Evolutionary conservation across 495 filamentous ascomycete species (phyloP).

Genomic region (Geoglossum glabrum): DNA sequence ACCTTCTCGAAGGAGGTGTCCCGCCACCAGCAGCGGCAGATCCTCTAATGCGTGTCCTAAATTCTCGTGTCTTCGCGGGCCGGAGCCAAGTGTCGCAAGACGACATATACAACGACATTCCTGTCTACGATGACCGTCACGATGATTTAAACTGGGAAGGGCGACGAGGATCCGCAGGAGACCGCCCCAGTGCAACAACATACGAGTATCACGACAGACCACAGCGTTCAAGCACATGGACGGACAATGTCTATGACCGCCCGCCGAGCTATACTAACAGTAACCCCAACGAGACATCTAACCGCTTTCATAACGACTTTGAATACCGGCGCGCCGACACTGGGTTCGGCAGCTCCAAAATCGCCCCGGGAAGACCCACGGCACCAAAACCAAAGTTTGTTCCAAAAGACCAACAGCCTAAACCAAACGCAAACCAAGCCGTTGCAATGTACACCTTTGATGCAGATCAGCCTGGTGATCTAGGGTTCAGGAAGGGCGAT

Average conservation of each 20-base stretch:
- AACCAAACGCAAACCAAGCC: conserved; percentile 58
- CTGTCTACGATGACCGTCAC: conserved; percentile 71
- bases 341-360: conserved; percentile 38
- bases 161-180: conserved; percentile 43
- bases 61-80: conserved; percentile 64
- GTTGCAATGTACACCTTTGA: conserved; percentile 85
- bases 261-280: conserved; percentile 24
- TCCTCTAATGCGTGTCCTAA: conserved; percentile 65
- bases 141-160: conserved; percentile 93
- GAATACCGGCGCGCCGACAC: conserved; percentile 28
- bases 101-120: conserved; percentile 84
- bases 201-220: conserved; percentile 48
- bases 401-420: conserved; percentile 14
- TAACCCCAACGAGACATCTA: conserved; percentile 28
- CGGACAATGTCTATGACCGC: conserved; percentile 73
- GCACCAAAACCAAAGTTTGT: conserved; percentile 72
- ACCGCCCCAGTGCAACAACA: conserved; percentile 23
- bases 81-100: conserved; percentile 25
- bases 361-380: conserved; percentile 44
- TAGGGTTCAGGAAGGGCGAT: conserved; percentile 94
- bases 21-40: conserved; percentile 64
- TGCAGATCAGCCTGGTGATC: conserved; percentile 75
- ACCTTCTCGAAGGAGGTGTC: conserved; percentile 60
- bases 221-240: conserved; percentile 60
- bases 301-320: conserved; percentile 19